Evolutionary conservation across 805 yeast species (phyloP), one percentile per base, ranked within the genome.

Genomic region (Barnettozyma sp.): DNA sequence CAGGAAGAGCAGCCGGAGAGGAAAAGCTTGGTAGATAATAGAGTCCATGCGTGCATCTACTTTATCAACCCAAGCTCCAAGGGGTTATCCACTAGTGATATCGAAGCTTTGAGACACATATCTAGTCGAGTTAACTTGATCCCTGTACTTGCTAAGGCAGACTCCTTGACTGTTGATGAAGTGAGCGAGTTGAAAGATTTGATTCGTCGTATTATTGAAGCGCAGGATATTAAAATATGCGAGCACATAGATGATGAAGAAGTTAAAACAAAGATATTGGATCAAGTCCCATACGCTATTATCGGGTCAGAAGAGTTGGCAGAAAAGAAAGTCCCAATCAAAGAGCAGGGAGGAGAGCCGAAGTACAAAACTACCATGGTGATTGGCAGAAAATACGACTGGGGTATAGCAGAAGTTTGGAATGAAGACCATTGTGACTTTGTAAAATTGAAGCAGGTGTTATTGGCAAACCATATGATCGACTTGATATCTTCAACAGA

Each of bases 391-490:
- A 69, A 70, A 51, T 88, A 86, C 61, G 68, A 65, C 13, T 88
- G 96, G 96, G 97, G 97, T 1, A 58, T 73, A 16, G 83, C 84
- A 11, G 95, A 87, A 52, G 82, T 84, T 26, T 95, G 83, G 51
- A 80, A 85, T 55, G 71, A 70, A 14, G 57, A 63, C 7, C 87
- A 82, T 56, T 84, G 94, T 59, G 96, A 90, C 55, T 86, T 86
- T 51, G 44, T 59, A 20, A 66, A 66, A 41, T 66, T 88, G 43
- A 73, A 84, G 45, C 70, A 76, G 23, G 59, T 85, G 25, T 61
- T 88, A 33, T 65, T 88, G 59, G 69, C 78, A 17, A 69, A 77
- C 15, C 72, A 84, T 57, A 72, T 85, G 81, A 70, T 82, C 33
- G 95, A 87, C 51, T 69, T 88, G 45, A 76, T 85, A 26, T 54